Evolutionary conservation across 2,329 filamentous ascomycete species (phyloP), one percentile per base, ranked within the genome.

Genomic region (Paecilomyces niveus): DNA sequence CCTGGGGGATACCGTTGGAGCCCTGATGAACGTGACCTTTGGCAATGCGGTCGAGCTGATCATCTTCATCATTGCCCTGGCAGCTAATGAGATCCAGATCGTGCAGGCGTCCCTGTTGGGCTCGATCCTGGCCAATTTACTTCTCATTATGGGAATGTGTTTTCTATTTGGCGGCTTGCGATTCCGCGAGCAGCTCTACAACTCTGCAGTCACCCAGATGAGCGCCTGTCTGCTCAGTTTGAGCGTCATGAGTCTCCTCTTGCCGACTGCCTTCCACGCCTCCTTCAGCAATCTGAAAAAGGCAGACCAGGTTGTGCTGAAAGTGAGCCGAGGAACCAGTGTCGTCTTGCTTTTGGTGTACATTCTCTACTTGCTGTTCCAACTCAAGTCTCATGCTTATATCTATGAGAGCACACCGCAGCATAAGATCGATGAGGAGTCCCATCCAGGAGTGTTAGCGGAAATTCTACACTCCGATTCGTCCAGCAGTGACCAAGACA

Each of bases 161-260:
- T 95, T 96, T 74, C 82, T 94, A 57, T 78, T 93, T 29, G 91
- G 91, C 67, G 91, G 90, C 60, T 77, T 95, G 58, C 85, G 90
- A 60, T 96, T 85, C 72, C 86, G 89, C 70, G 91, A 96, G 77
- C 91, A 95, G 85, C 85, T 96, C 61, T 96, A 95, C 77, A 96
- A 95, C 76, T 92, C 86, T 74, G 94, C 89, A 29, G 89, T 95
- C 58, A 95, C 90, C 0, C 90, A 96, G 72, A 95, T 95, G 89
- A 95, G 90, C 70, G 91, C 91, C 57, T 94, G 90, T 75, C 80
- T 96, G 65, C 82, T 96, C 65, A 92, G 89, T 78, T 74, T 95
- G 72, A 92, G 89, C 69, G 91, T 94, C 61, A 92, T 91, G 75
- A 95, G 90, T 78, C 80, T 95, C 32, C 82, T 95, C 50, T 76